A percentile compares a stretch with the other conserved stretches of the same genome.
phyloP scores from a whole-genome alignment of 148 eudicot genomes.

The Chenopodium album region DNA sequence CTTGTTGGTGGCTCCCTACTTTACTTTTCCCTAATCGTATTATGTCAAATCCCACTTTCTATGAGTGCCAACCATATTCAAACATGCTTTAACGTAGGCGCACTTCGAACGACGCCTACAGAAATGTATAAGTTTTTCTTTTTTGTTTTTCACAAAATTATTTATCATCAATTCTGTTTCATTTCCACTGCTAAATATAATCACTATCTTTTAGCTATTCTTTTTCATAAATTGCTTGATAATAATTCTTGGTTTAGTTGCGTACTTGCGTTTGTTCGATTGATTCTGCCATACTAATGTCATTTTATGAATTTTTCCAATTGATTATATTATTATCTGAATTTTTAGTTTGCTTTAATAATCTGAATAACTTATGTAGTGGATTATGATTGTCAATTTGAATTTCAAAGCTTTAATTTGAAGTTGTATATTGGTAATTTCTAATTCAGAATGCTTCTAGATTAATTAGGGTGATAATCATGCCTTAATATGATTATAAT shows the following conservation, averaged over 20 bases:
- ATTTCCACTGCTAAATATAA: not conserved
- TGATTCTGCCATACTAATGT: not conserved
- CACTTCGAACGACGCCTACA: no score
- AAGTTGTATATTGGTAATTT: not conserved
- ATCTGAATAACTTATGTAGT: not conserved
- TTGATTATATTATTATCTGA: not conserved
- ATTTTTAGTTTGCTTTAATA: not conserved
- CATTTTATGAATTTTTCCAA: not conserved
- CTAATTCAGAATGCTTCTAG: not conserved
- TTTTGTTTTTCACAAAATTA: not conserved
- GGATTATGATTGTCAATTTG: not conserved
- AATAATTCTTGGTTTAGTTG: not conserved
- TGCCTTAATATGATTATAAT: not conserved
- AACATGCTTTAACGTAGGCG: no score
- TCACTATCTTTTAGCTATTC: not conserved
- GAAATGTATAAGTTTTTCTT: conserved; percentile 32
- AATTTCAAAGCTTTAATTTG: not conserved
- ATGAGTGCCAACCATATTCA: no score
- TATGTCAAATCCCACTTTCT: no score
- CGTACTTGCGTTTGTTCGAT: not conserved
- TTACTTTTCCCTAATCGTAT: no score
- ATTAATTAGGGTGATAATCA: not conserved
- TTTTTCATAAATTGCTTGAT: not conserved
- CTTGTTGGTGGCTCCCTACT: no score
- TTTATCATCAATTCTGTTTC: not conserved